phyloP scores from a whole-genome alignment of 805 yeast genomes.

The Pichia nakasei region DNA sequence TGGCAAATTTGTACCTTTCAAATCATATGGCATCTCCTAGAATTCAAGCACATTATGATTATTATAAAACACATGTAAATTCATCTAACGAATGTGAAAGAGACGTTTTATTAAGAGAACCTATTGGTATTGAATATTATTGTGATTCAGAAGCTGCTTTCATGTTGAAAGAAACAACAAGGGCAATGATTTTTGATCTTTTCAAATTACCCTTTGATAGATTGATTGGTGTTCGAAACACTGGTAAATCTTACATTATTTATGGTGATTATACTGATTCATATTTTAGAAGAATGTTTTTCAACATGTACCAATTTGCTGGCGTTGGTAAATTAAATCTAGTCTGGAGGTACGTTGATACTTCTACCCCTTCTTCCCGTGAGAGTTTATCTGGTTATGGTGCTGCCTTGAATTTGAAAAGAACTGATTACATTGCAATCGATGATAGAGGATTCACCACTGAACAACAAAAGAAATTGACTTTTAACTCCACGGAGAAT shows the following conservation, averaged over 20 bases:
- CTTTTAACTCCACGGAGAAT: slow-evolving; percentile 10
- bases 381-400: slow-evolving; percentile 54
- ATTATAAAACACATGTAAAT: slow-evolving; percentile 32
- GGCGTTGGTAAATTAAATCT: slow-evolving; percentile 56
- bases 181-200: slow-evolving; percentile 11
- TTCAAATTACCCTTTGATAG: slow-evolving; percentile 46
- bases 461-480: slow-evolving; percentile 22
- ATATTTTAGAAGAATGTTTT: slow-evolving; percentile 48
- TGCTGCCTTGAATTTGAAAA: slow-evolving; percentile 50
- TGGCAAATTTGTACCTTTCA: slow-evolving; percentile 37
- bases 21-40: slow-evolving; percentile 49
- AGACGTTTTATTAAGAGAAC: slow-evolving; percentile 28
- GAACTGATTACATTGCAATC: slow-evolving; percentile 57
- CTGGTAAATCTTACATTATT: slow-evolving; percentile 35
- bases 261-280: slow-evolving; percentile 56
- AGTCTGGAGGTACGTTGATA: slow-evolving; percentile 64
- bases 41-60: slow-evolving; percentile 53
- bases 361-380: slow-evolving; percentile 6
- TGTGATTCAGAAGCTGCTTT: slow-evolving; percentile 67
- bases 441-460: slow-evolving; percentile 45
- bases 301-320: slow-evolving; percentile 51
- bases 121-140: slow-evolving; percentile 34
- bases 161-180: slow-evolving; percentile 58
- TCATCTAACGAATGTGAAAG: slow-evolving; percentile 19
- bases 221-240: slow-evolving; percentile 43